Conservation (phyloP, 495 filamentous ascomycete species). For the Opeltia flavorubescens region DNA sequence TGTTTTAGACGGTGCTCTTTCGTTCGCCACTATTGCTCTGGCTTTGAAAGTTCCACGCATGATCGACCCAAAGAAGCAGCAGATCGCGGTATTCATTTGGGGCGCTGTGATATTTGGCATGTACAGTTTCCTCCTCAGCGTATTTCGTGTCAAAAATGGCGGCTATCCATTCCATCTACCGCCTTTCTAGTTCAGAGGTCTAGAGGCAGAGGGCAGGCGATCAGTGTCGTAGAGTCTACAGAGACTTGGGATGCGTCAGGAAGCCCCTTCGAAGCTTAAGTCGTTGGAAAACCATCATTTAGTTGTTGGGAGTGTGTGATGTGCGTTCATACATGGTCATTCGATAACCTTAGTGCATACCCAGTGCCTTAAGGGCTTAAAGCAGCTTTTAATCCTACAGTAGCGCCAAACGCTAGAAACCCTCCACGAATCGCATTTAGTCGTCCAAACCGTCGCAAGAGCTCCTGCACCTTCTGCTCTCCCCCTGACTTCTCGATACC, state of each 20-base stretch:
- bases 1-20: slow-evolving; percentile 68
- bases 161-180: slow-evolving; percentile 92
- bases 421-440: background rate
- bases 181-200: slow-evolving; percentile 47
- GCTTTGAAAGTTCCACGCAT: slow-evolving; percentile 86
- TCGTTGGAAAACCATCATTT: background rate
- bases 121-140: slow-evolving; percentile 87
- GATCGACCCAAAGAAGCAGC: slow-evolving; percentile 59
- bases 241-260: too few species aligned
- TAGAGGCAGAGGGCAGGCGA: too few species aligned
- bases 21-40: slow-evolving; percentile 79
- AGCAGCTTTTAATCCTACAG: background rate
- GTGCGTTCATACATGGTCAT: background rate
- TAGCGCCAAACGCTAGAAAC: background rate
- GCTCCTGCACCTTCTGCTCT: background rate
- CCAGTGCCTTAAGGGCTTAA: background rate
- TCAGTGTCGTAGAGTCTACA: too few species aligned
- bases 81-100: slow-evolving; percentile 74
- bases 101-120: slow-evolving; percentile 59
- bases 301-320: background rate
- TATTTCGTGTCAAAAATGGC: slow-evolving; percentile 89
- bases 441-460: background rate
- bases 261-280: background rate
- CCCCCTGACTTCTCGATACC: slow-evolving; percentile 1
- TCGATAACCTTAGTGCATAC: background rate